Evolutionary conservation across 106 monocot species (phyloP).

Genomic region (Agapanthus africanus): DNA sequence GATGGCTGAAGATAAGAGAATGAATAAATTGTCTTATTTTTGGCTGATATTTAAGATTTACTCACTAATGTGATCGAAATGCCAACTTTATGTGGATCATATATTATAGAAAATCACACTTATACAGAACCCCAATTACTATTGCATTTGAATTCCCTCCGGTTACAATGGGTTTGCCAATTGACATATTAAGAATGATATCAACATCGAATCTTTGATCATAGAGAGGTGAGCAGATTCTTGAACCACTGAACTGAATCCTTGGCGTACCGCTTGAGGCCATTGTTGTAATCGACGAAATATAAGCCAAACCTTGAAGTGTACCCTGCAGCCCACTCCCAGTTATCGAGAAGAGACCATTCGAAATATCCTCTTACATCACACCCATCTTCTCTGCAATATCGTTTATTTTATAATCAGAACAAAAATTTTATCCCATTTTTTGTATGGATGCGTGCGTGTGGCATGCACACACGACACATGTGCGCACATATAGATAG

Average conservation of each 20-base stretch:
- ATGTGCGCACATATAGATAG: no score
- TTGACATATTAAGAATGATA: not conserved
- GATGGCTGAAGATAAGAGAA: no score
- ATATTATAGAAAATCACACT: no score
- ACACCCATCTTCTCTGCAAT: constrained; percentile 60
- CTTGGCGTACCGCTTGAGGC: constrained; percentile 91
- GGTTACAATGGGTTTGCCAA: not conserved
- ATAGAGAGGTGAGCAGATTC: constrained; percentile 28
- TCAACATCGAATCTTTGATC: not conserved
- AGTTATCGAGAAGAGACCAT: constrained; percentile 94
- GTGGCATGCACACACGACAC: no score
- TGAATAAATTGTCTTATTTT: no score
- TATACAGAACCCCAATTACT: no score
- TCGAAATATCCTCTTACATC: constrained; percentile 73
- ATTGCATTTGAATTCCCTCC: not conserved
- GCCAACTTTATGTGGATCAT: no score
- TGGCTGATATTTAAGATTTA: no score
- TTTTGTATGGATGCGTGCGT: no score
- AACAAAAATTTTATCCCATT: no score
- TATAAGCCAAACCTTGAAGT: constrained; percentile 86
- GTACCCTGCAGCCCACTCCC: constrained; percentile 93
- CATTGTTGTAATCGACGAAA: constrained; percentile 76
- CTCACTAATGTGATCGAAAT: no score
- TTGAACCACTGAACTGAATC: constrained; percentile 83
- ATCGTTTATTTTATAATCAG: not conserved